These are phyloP conservation scores for Neofusicoccum umdonicola DNA, from an alignment of 2,329 filamentous ascomycete species.

Conservation along the genomic window DNA sequence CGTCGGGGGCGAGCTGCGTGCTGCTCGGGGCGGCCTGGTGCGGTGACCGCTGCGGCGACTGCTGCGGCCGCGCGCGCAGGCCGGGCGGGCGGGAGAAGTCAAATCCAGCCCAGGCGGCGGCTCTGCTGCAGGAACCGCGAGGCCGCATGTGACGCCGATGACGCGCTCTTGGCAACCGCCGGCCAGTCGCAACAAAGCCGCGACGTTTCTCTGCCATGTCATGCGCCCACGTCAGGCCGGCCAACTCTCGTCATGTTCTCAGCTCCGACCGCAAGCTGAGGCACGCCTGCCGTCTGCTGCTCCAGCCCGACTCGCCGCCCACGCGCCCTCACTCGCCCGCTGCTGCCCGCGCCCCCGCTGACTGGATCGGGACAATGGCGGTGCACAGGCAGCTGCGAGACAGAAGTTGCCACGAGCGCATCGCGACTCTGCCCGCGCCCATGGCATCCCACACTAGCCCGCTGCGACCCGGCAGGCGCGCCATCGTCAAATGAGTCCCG, in stretches of 20 bases:
- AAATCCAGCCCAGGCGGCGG: neutral
- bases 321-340: constrained; percentile 1
- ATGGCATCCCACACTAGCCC: neutral
- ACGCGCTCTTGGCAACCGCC: neutral
- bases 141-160: constrained; percentile 5
- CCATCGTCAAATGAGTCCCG: neutral
- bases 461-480: neutral
- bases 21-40: too few species aligned
- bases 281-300: too few species aligned
- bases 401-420: constrained; percentile 12
- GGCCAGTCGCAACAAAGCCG: neutral
- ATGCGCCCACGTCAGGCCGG: constrained; percentile 13
- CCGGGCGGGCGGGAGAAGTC: neutral
- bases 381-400: constrained; percentile 3
- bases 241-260: constrained; percentile 5
- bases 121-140: constrained; percentile 9
- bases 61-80: neutral
- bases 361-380: constrained; percentile 5
- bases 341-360: neutral
- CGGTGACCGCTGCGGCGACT: neutral
- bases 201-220: constrained; percentile 8
- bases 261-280: neutral
- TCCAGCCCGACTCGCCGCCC: neutral
- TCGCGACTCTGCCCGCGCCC: constrained; percentile 5
- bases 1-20: too few species aligned